A percentile compares a stretch with the other conserved stretches of the same genome.
Evolutionary conservation across 2,329 filamentous ascomycete species (phyloP).

Genomic region (Atkinsonella hypoxylon): DNA sequence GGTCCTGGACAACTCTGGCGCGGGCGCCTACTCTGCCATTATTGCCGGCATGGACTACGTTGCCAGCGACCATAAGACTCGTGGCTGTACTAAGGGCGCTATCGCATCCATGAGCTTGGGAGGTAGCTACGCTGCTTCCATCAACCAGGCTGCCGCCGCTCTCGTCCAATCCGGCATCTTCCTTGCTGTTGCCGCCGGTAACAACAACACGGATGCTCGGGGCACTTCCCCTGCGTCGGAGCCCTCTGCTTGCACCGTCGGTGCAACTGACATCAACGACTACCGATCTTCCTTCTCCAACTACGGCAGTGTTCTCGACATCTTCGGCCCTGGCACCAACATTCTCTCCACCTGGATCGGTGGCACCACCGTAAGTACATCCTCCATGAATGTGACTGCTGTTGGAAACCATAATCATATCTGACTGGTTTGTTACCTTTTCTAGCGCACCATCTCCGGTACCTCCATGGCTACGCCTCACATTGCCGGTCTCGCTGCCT

Average conservation of each 20-base stretch:
- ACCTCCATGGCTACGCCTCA: conserved; percentile 34
- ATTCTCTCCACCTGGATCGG: conserved; percentile 38
- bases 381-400: background rate
- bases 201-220: conserved; percentile 31
- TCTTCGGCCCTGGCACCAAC: conserved; percentile 37
- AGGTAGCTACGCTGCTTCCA: conserved; percentile 28
- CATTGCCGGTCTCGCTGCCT: conserved; percentile 29
- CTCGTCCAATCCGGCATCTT: conserved; percentile 36
- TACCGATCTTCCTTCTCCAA: conserved; percentile 37
- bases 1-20: conserved; percentile 27
- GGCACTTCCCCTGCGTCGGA: conserved; percentile 36
- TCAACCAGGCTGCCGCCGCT: conserved; percentile 38
- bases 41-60: conserved; percentile 35
- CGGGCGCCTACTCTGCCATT: conserved; percentile 26
- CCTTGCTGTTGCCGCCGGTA: conserved; percentile 45
- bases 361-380: conserved; percentile 16
- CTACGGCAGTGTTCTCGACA: conserved; percentile 35
- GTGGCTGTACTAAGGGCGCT: conserved; percentile 29
- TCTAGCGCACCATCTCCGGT: conserved; percentile 26
- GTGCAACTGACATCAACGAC: conserved; percentile 30
- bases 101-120: conserved; percentile 48
- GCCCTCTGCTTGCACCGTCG: conserved; percentile 39
- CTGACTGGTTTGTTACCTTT: background rate
- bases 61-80: conserved; percentile 21
- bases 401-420: background rate